Evolutionary conservation across 148 eudicot genomes (phyloP).

Genomic region (Chenopodium berlandieri): DNA sequence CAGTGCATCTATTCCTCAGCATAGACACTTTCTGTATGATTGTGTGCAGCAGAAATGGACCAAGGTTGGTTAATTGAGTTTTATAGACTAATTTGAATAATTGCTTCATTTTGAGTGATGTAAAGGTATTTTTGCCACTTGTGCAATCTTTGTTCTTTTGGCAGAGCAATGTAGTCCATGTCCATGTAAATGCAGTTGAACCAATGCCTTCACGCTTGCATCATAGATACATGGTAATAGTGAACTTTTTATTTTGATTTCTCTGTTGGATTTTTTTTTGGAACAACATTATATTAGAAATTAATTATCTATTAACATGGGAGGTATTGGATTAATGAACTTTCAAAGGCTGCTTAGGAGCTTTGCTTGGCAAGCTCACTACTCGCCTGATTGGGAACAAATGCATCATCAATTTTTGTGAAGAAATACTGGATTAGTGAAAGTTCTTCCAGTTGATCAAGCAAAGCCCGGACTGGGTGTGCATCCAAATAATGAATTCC

Average conservation of each 20-base stretch:
- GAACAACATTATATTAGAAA: not conserved
- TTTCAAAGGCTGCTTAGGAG: too few species aligned
- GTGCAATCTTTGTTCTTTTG: slow-evolving; percentile 1
- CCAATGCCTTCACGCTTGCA: slow-evolving; percentile 82
- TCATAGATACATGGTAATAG: slow-evolving; percentile 76
- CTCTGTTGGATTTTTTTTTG: not conserved
- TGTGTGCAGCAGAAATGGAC: slow-evolving; percentile 98
- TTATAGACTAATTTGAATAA: not conserved
- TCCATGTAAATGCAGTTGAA: slow-evolving; percentile 80
- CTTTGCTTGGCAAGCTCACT: too few species aligned
- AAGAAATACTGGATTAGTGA: too few species aligned
- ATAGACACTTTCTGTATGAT: slow-evolving; percentile 68
- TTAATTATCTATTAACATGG: not conserved
- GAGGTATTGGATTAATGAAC: not conserved
- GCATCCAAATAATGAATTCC: too few species aligned
- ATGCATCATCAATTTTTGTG: too few species aligned
- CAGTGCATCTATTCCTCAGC: slow-evolving; percentile 97
- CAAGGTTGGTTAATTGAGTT: slow-evolving; percentile 50
- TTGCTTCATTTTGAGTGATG: not conserved
- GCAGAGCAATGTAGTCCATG: slow-evolving; percentile 74
- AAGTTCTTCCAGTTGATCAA: too few species aligned
- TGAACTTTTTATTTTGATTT: slow-evolving; percentile 7
- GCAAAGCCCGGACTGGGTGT: too few species aligned
- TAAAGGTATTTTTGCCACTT: not conserved
- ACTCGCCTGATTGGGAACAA: too few species aligned